Evolutionary conservation across 2,329 filamentous ascomycete species (phyloP), one percentile per base, ranked within the genome.

Genomic region (Xenosphaeropsis pyriputrescens): DNA sequence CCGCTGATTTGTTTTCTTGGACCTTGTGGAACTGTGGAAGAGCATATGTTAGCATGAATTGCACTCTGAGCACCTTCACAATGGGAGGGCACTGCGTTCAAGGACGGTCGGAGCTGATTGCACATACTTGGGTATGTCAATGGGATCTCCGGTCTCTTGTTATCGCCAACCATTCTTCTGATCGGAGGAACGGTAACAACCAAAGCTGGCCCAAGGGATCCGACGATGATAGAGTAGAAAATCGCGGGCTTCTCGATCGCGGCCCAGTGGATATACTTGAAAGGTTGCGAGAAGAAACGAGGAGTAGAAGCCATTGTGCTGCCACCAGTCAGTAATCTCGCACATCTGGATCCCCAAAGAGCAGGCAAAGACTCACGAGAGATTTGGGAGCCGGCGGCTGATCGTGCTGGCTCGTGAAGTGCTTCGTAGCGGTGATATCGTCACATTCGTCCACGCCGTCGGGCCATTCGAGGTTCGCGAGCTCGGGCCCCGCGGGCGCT

Each of bases 41-140:
- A 40, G 35, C 36, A 40, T 34, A 29, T 14, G 43, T 55, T 45
- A 54, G 50, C 44, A 32, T 32, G 12, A 19, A 26, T 9, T 18
- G 13, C 16, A 16, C 18, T 14, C 32, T 39, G 14, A 6, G 16
- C 29, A 18, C 30, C n/a, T 29, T 11, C 12, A 39, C 22, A n/a
- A n/a, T 15, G 16, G 29, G 11, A 22, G 13, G 18, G 12, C 29
- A 14, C 6, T 18, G 12, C 18, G 9, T 14, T n/a, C n/a, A n/a
- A 17, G 32, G 22, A 22, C 14, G 7, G 9, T 13, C 38, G 18
- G 15, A 30, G 30, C 30, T 18, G 33, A 22, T n/a, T n/a, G 29
- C 32, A 72, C 85, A 58, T 73, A 96, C 89, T 74, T 43, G 91
- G 91, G 68, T 96, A 98, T 57, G 86, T 93, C 59, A 88, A 64